Evolutionary conservation across 2,329 filamentous ascomycete genomes (phyloP).

Genomic region (Dothistroma septosporum): DNA sequence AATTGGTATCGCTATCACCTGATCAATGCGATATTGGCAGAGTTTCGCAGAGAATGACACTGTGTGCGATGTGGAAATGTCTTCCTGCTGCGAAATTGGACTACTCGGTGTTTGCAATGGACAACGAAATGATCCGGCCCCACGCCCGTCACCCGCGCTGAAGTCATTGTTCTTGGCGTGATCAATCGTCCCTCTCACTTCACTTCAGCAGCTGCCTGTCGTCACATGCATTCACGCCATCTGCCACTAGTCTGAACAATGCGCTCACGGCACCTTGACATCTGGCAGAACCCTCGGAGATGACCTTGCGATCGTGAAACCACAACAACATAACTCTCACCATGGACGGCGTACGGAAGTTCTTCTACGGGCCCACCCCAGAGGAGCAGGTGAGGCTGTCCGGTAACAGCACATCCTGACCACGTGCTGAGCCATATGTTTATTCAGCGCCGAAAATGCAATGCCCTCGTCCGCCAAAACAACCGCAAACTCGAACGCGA

Average conservation of each 20-base stretch:
- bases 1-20: background rate
- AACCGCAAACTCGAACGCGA: conserved; percentile 93
- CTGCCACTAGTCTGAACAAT: background rate
- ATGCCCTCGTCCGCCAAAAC: conserved; percentile 81
- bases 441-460: conserved; percentile 85
- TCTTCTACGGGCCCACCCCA: conserved; percentile 90
- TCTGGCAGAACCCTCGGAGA: background rate
- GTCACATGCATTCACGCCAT: conserved; percentile 3
- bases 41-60: background rate
- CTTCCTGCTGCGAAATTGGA: background rate
- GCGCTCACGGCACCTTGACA: background rate
- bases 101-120: background rate
- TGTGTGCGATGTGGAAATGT: background rate
- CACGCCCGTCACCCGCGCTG: background rate
- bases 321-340: conserved; percentile 8
- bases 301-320: conserved; percentile 3
- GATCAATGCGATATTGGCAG: background rate
- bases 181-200: background rate
- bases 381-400: conserved; percentile 70
- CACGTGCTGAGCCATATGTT: background rate
- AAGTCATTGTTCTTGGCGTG: background rate
- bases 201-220: background rate
- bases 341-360: conserved; percentile 83
- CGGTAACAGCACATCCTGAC: conserved; percentile 6
- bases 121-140: background rate